A percentile compares a stretch with the other conserved stretches of the same genome.
Conservation (phyloP, 768 basidiomycete species). For the Brasilioporus rufonigricans region DNA sequence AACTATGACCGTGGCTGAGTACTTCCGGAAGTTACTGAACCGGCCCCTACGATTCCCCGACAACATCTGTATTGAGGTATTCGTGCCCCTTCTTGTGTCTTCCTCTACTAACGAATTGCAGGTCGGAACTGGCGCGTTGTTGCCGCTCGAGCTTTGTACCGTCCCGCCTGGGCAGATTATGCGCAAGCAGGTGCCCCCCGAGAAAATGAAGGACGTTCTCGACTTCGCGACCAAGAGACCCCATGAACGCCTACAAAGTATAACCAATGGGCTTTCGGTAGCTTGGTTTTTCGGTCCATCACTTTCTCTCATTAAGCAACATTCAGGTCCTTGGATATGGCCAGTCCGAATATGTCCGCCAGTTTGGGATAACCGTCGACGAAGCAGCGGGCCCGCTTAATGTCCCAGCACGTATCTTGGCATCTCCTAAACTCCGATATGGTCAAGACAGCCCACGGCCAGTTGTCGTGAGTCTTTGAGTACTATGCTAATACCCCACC, state of each 20-base stretch:
- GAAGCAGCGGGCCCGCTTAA: constrained; percentile 49
- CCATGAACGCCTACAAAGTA: constrained; percentile 51
- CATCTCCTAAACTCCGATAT: constrained; percentile 65
- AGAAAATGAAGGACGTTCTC: constrained; percentile 61
- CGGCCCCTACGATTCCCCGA: constrained; percentile 57
- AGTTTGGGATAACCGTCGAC: constrained; percentile 68
- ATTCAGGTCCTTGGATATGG: constrained; percentile 61
- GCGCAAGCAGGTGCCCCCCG: constrained; percentile 66
- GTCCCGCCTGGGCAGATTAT: constrained; percentile 68
- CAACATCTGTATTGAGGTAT: constrained; percentile 65
- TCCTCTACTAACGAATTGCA: constrained; percentile 32
- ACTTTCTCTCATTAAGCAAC: background rate
- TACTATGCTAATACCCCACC: background rate
- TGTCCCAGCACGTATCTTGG: constrained; percentile 60
- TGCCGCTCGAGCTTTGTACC: constrained; percentile 66
- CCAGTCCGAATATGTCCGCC: constrained; percentile 69
- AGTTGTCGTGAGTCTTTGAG: constrained; percentile 47
- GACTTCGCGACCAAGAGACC: constrained; percentile 69
- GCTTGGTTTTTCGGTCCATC: background rate
- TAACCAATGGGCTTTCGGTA: constrained; percentile 53
- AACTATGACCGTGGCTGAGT: constrained; percentile 58
- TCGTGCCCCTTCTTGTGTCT: constrained; percentile 10
- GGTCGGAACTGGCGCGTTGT: constrained; percentile 59
- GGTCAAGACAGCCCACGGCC: constrained; percentile 53
- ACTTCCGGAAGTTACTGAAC: constrained; percentile 56